These are phyloP conservation scores for Polyporus arcularius DNA, from an alignment of 768 basidiomycete species.

Conservation along the genomic window DNA sequence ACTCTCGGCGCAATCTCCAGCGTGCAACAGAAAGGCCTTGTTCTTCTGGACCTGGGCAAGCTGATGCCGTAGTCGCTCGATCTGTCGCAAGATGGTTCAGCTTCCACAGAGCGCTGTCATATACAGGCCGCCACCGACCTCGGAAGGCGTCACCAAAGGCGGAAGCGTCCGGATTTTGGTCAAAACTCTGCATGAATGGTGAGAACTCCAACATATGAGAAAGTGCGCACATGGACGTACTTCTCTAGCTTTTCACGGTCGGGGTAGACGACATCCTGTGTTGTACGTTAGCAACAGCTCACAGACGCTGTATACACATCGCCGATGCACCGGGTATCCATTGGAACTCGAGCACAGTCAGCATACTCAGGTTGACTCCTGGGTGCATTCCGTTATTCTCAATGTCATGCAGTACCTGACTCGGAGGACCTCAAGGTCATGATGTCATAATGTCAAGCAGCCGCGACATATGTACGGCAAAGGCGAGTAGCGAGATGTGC, in stretches of 20 bases:
- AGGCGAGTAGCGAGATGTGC: too few species aligned
- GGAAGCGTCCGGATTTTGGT: conserved; percentile 76
- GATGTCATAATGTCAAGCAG: too few species aligned
- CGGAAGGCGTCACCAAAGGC: conserved; percentile 89
- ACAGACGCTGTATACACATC: background rate
- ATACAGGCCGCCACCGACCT: conserved; percentile 53
- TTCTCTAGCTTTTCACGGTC: conserved; percentile 64
- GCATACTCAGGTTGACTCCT: too few species aligned
- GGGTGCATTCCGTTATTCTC: too few species aligned
- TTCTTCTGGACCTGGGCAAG: conserved; percentile 79
- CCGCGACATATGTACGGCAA: too few species aligned
- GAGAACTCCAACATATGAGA: background rate
- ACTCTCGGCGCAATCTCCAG: conserved; percentile 97
- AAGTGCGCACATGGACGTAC: conserved; percentile 18
- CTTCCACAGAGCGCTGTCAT: too few species aligned
- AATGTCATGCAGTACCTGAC: too few species aligned
- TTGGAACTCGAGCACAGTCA: too few species aligned
- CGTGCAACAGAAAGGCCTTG: conserved; percentile 92
- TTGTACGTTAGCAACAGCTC: background rate
- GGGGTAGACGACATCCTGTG: conserved; percentile 71
- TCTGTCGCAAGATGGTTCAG: conserved; percentile 41
- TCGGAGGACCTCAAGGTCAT: too few species aligned
- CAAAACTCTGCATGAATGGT: conserved; percentile 58
- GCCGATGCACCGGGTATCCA: too few species aligned
- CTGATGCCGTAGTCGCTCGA: conserved; percentile 82